phyloP scores from a whole-genome alignment of 306 rosid genomes.

The Cicer arietinum region DNA sequence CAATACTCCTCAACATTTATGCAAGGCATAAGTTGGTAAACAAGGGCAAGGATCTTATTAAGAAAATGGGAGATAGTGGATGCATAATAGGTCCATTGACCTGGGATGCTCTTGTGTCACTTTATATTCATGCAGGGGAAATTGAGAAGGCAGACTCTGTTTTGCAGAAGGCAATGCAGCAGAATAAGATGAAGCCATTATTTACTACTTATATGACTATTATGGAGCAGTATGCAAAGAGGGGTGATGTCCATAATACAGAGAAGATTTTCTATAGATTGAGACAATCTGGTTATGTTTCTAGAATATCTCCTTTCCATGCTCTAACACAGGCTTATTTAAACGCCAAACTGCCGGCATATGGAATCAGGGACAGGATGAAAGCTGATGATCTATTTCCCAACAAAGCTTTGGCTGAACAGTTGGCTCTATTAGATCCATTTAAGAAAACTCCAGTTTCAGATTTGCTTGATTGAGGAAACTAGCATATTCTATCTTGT shows the following conservation, averaged over 20 bases:
- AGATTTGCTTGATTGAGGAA: conserved; percentile 70
- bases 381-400: conserved; percentile 76
- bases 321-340: conserved; percentile 63
- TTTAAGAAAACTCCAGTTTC: conserved; percentile 65
- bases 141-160: conserved; percentile 73
- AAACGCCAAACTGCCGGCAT: conserved; percentile 69
- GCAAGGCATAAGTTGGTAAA: conserved; percentile 58
- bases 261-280: conserved; percentile 67
- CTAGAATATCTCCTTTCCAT: conserved; percentile 55
- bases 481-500: background rate
- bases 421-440: conserved; percentile 56
- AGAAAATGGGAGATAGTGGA: conserved; percentile 63
- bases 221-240: conserved; percentile 66
- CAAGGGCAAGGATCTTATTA: conserved; percentile 75
- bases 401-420: conserved; percentile 48
- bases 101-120: conserved; percentile 74
- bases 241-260: conserved; percentile 73
- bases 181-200: conserved; percentile 53
- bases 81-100: conserved; percentile 54
- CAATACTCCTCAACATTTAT: conserved; percentile 62
- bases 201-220: conserved; percentile 58
- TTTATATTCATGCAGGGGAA: conserved; percentile 71
- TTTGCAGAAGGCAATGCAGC: conserved; percentile 59
- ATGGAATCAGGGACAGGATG: conserved; percentile 79
- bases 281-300: conserved; percentile 61